Conservation (phyloP, 2,329 filamentous ascomycete genomes). For the Coniochaeta prunicola region DNA sequence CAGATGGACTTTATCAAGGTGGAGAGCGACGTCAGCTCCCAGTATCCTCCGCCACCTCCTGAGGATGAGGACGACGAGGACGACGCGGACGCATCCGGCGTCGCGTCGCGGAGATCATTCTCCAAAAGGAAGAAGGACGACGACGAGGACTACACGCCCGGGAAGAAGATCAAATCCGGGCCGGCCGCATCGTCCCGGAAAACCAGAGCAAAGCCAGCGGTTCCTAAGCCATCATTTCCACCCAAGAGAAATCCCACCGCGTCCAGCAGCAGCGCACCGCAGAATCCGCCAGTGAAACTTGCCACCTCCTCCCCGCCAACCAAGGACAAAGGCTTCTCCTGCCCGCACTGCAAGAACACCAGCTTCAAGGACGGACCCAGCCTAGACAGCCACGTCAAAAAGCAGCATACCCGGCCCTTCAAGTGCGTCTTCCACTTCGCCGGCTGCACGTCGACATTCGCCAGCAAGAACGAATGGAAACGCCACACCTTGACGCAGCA, state of each 20-base stretch:
- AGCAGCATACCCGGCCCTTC: slow-evolving; percentile 55
- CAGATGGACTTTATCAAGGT: slow-evolving; percentile 10
- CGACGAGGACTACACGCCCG: slow-evolving; percentile 9
- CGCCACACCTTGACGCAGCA: slow-evolving; percentile 79
- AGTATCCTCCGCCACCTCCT: slow-evolving; percentile 8
- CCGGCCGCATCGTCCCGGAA: not conserved
- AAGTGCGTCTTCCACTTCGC: slow-evolving; percentile 73
- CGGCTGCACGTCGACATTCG: slow-evolving; percentile 66
- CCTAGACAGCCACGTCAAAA: slow-evolving; percentile 43
- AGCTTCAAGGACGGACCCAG: slow-evolving; percentile 37
- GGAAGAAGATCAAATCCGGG: slow-evolving; percentile 10
- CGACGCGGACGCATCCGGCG: slow-evolving; percentile 6
- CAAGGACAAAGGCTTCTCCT: not conserved
- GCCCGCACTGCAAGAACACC: slow-evolving; percentile 23
- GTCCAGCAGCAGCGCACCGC: not conserved
- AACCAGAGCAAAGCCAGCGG: not conserved
- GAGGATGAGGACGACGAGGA: slow-evolving; percentile 2
- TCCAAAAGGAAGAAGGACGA: slow-evolving; percentile 10
- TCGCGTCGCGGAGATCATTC: not conserved
- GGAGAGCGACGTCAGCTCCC: slow-evolving; percentile 9
- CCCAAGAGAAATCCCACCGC: not conserved
- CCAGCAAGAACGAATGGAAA: slow-evolving; percentile 92
- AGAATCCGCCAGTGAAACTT: not conserved
- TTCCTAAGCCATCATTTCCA: not conserved
- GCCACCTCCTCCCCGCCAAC: not conserved